Evolutionary conservation across 345 rosid genomes (phyloP), one percentile per base, ranked within the genome.

Genomic region (Citropsis articulata): DNA sequence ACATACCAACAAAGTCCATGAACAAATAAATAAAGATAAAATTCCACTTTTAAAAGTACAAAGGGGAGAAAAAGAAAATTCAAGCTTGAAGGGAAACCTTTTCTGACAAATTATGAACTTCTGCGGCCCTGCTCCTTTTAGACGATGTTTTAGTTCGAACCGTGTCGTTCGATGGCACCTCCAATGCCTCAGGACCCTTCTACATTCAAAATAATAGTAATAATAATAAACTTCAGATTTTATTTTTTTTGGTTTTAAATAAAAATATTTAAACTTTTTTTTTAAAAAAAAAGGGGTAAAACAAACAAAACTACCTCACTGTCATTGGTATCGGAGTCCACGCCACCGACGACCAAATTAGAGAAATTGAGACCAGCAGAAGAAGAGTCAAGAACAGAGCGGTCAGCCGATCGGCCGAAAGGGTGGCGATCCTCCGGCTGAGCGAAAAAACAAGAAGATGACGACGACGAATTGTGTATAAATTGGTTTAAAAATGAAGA

Each of bases 31-130:
- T 45, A 45, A 45, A 45, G 18, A 21, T 25, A 7, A 22, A 53
- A 48, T 19, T 31, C 6, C 9, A 27, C 19, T 38, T 16, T 50
- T 30, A 10, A 24, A 2, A 50, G 22, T 9, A 8, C n/a, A 73
- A 75, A 57, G 65, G 9, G 0, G 16, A 56, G n/a, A 2, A 72
- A 62, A 1, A 61, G 31, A 71, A 36, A 48, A 69, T 42, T 28
- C 59, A 72, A 77, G 8, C 3, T 8, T 16, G 13, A 55, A 16
- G 19, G 13, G 66, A 33, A 84, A 92, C 97, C 93, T 92, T 92
- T 76, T 92, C 97, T 30, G 94, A 92, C 84, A 91, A 73, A 77
- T 91, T 92, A 85, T 92, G 94, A 38, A 91, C 87, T 69, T 92
- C 92, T 24, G 97, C 90, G 59, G 90, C 94, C 76, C 90, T 87